phyloP scores from a whole-genome alignment of 805 yeast species.

The Yamadazyma sp. region DNA sequence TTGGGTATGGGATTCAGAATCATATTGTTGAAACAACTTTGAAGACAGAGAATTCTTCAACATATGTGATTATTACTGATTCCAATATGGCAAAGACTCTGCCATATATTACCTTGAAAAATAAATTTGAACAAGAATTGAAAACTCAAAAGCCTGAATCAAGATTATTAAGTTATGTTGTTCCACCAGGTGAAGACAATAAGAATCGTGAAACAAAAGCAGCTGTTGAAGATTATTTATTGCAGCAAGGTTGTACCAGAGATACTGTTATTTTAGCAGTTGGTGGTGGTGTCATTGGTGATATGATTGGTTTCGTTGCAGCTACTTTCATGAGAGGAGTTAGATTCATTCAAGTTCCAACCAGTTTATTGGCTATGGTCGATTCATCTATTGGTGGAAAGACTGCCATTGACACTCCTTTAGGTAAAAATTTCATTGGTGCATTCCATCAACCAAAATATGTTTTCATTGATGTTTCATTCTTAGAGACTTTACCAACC shows the following conservation, averaged over 20 bases:
- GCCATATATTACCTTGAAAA: conserved; percentile 48
- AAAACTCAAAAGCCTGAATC: conserved; percentile 44
- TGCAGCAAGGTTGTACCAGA: conserved; percentile 85
- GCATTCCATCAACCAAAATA: conserved; percentile 96
- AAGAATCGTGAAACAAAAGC: conserved; percentile 89
- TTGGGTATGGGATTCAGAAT: conserved; percentile 77
- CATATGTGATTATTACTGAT: conserved; percentile 90
- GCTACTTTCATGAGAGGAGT: conserved; percentile 99
- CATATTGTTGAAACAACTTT: conserved; percentile 73
- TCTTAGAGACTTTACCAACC: conserved; percentile 82
- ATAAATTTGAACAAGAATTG: conserved; percentile 40
- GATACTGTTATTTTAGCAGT: conserved; percentile 92
- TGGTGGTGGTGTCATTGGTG: conserved; percentile 99
- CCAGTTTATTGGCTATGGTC: conserved; percentile 93
- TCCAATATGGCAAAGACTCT: conserved; percentile 68
- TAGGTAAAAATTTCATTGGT: conserved; percentile 94
- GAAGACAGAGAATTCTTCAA: conserved; percentile 67
- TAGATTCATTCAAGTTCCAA: conserved; percentile 89
- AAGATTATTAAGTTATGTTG: conserved; percentile 68
- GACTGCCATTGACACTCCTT: conserved; percentile 95
- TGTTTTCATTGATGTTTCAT: conserved; percentile 83
- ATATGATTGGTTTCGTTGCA: conserved; percentile 98
- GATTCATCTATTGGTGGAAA: conserved; percentile 98
- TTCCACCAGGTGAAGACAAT: conserved; percentile 91
- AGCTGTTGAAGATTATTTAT: conserved; percentile 83